Evolutionary conservation across 2,329 filamentous ascomycete species (phyloP), one percentile per base, ranked within the genome.

Genomic region (Helicocarpus griseus): DNA sequence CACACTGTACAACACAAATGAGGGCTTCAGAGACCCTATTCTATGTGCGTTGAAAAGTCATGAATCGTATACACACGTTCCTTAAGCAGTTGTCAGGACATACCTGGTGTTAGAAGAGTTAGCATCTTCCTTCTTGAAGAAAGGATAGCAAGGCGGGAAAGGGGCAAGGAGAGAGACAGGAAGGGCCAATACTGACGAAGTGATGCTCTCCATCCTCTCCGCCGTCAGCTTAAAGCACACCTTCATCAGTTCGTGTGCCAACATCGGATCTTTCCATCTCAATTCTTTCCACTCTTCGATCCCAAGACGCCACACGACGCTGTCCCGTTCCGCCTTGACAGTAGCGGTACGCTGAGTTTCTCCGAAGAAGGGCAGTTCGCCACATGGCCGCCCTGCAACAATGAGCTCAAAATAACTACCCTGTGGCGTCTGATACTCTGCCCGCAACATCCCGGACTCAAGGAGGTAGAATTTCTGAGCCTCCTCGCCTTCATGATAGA

Each of bases 341-440:
- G 87, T 95, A 1, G 89, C 89, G 3, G 90, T 97, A 17, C 93
- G 80, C 49, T 81, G 77, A 1, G 91, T 97, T 62, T 94, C 87
- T 2, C 85, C 89, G 71, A 98, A 98, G 73, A 98, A 98, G 0
- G 93, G 93, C 49, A 98, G 70, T 71, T 98, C 93, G 33, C 93
- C 93, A 60, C 91, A 97, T 0, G 93, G 96, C 1, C 93, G 93
- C 14, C 93, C 93, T 0, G 90, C 87, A 1, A 96, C 85, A 50
- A 97, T 96, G 62, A 88, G 87, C 68, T 98, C 93, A 55, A 86
- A 88, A 59, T 94, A 86, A 60, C 79, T 80, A 0, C 93, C 93
- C 65, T 97, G 93, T 1, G 93, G 89, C 29, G 95, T 77, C 56
- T 91, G 80, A 65, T 98, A 97, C 61, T 96, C 90, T 2, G 87